Evolutionary conservation across 192 early-diverging fungal genomes (phyloP).

Genomic region (Thamnidium elegans): DNA sequence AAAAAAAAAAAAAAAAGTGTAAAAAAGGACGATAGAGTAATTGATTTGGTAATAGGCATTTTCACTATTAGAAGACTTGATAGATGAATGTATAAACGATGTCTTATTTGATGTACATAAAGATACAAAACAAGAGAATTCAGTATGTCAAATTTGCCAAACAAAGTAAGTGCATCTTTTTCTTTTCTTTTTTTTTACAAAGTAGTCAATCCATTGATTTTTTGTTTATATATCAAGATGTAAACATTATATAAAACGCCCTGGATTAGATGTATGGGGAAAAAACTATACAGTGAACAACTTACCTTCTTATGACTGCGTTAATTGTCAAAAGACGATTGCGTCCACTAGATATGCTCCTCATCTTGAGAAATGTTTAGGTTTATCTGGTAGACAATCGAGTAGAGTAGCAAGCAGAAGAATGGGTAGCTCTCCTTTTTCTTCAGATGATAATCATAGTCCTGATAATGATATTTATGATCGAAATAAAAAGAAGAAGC

Average conservation of each 20-base stretch:
- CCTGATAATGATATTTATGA: conserved; percentile 2
- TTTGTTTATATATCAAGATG: conserved; percentile 5
- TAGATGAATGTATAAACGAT: conserved; percentile 73
- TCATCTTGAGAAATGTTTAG: conserved; percentile 92
- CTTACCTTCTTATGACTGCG: conserved; percentile 73
- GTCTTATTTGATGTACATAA: conserved; percentile 70
- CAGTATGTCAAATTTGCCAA: conserved; percentile 71
- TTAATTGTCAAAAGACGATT: conserved; percentile 72
- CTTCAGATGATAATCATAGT: conserved; percentile 18
- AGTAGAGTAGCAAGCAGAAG: conserved; percentile 57
- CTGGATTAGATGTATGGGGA: conserved; percentile 65
- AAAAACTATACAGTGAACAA: conserved; percentile 52
- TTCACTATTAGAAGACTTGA: conserved; percentile 61
- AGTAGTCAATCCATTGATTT: neutral
- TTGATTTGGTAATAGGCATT: conserved; percentile 41
- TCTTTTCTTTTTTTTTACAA: no score
- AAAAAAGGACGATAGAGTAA: neutral
- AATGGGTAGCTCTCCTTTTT: conserved; percentile 31
- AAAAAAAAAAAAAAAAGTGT: neutral
- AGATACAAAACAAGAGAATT: conserved; percentile 57
- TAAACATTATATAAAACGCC: conserved; percentile 29
- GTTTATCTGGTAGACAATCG: conserved; percentile 65
- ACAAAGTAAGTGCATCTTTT: conserved; percentile 79
- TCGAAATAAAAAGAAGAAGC: conserved; percentile 10
- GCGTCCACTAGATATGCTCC: conserved; percentile 86